Evolutionary conservation across 768 basidiomycete species (phyloP).

Genomic region (Coprinopsis cinerea): DNA sequence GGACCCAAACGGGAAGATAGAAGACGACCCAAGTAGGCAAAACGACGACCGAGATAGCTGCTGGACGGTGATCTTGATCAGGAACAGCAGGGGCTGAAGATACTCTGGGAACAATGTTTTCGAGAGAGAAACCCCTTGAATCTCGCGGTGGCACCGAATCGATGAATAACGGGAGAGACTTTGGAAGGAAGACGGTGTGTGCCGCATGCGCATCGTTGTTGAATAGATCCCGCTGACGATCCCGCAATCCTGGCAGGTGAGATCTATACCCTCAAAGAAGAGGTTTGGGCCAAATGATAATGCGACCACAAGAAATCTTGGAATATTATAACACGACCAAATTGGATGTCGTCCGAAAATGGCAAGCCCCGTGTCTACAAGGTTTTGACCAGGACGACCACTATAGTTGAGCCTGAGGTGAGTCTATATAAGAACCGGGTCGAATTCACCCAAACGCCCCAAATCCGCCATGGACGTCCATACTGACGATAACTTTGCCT

Average conservation of each 20-base stretch:
- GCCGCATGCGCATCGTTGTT: background rate
- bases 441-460: background rate
- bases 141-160: too few species aligned
- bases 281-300: background rate
- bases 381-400: background rate
- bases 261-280: conserved; percentile 5
- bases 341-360: background rate
- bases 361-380: background rate
- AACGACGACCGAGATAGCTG: background rate
- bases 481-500: conserved; percentile 3
- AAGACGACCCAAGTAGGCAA: background rate
- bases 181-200: background rate
- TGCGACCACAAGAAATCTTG: background rate
- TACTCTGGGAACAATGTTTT: background rate
- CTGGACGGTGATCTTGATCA: background rate
- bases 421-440: conserved; percentile 4
- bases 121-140: background rate
- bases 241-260: background rate
- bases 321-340: background rate
- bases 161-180: too few species aligned
- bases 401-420: background rate
- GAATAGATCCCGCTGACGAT: background rate
- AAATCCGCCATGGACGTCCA: conserved; percentile 2
- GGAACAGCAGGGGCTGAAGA: background rate
- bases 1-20: background rate